Conservation (phyloP, 2,329 filamentous ascomycete genomes). For the Penicillium sp. region DNA sequence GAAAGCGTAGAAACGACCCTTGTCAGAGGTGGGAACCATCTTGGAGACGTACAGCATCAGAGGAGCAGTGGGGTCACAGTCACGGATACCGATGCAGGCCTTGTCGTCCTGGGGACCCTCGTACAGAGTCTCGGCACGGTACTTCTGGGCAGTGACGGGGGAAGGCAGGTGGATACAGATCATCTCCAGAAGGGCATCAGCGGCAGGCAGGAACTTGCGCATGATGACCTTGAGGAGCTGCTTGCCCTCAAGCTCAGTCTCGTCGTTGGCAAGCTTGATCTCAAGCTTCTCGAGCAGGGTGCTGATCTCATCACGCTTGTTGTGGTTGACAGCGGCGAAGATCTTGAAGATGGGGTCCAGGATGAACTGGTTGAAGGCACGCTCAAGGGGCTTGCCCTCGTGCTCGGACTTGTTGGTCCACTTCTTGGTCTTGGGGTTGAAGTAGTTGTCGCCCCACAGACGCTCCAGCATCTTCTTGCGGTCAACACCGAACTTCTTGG, state of each 20-base stretch:
- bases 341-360: conserved; percentile 99
- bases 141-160: conserved; percentile 91
- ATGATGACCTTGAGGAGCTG: conserved; percentile 96
- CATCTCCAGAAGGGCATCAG: conserved; percentile 98
- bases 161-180: conserved; percentile 99
- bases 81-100: conserved; percentile 92
- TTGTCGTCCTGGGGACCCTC: conserved; percentile 95
- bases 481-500: conserved; percentile 99
- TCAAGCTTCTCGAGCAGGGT: conserved; percentile 88
- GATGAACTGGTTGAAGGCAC: conserved; percentile 99
- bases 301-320: conserved; percentile 90
- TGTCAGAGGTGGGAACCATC: conserved; percentile 99
- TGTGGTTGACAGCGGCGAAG: conserved; percentile 95
- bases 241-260: conserved; percentile 96
- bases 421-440: conserved; percentile 99
- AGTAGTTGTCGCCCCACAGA: conserved; percentile 99
- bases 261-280: conserved; percentile 85
- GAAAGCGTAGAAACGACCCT: conserved; percentile 99
- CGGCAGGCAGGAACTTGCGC: conserved; percentile 97
- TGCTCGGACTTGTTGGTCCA: conserved; percentile 87
- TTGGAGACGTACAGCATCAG: conserved; percentile 99
- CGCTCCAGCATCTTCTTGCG: conserved; percentile 99
- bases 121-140: conserved; percentile 98
- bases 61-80: conserved; percentile 96
- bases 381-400: conserved; percentile 89